Evolutionary conservation across 2,329 filamentous ascomycete genomes (phyloP).

Genomic region (Penicillium sp.): DNA sequence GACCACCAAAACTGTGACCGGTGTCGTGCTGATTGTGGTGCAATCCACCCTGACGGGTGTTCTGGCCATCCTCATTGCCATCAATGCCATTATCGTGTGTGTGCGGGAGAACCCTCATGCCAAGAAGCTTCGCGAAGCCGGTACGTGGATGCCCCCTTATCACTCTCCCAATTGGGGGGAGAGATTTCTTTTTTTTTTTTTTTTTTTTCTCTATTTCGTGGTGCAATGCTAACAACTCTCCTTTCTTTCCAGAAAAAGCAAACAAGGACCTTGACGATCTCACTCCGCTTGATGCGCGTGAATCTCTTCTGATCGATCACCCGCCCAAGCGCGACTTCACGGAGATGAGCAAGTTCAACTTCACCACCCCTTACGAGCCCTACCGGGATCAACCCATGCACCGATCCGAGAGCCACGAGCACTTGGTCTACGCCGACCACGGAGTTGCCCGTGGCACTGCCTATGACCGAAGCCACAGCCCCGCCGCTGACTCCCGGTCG

Average conservation of each 20-base stretch:
- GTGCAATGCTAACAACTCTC: not conserved
- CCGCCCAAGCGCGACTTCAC: slow-evolving; percentile 32
- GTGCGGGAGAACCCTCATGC: slow-evolving; percentile 86
- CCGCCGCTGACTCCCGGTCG: slow-evolving; percentile 18
- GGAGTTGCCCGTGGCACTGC: slow-evolving; percentile 24
- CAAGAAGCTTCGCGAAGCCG: slow-evolving; percentile 79
- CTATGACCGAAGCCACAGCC: slow-evolving; percentile 23
- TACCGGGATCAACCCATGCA: slow-evolving; percentile 31
- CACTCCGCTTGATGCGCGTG: slow-evolving; percentile 74
- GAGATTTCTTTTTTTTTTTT: too few species aligned
- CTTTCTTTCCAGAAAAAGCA: slow-evolving; percentile 57
- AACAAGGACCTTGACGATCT: slow-evolving; percentile 73
- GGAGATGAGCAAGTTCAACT: slow-evolving; percentile 39
- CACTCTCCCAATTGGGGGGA: too few species aligned
- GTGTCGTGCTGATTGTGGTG: slow-evolving; percentile 86
- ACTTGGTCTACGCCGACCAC: slow-evolving; percentile 27
- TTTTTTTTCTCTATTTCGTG: not conserved
- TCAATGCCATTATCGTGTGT: slow-evolving; percentile 79
- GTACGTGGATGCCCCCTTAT: slow-evolving; percentile 48
- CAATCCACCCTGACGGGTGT: slow-evolving; percentile 78
- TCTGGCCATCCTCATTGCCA: slow-evolving; percentile 77
- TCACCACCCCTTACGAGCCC: slow-evolving; percentile 35
- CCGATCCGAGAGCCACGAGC: slow-evolving; percentile 30
- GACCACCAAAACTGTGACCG: slow-evolving; percentile 89
- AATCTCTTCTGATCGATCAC: slow-evolving; percentile 62